phyloP scores from a whole-genome alignment of 108 stramenopile genomes.

The Cylindrotheca fusiformis region DNA sequence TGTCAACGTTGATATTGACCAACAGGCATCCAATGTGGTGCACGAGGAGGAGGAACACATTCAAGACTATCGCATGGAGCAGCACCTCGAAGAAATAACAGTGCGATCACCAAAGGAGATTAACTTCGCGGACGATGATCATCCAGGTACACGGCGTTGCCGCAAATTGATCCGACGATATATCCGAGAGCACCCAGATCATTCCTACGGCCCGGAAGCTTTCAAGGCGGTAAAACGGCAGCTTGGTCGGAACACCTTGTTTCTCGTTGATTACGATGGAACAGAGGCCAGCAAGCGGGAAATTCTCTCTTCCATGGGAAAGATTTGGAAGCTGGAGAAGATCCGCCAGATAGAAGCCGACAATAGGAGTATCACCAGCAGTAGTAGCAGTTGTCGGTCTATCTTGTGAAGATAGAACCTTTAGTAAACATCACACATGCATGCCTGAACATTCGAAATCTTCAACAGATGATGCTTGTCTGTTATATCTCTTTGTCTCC shows the following conservation, averaged over 20 bases:
- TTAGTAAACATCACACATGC: too few species aligned
- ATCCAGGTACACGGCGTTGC: not conserved
- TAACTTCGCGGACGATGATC: conserved; percentile 2
- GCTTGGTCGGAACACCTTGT: conserved; percentile 1
- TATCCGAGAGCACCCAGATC: conserved; percentile 1
- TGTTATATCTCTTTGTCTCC: too few species aligned
- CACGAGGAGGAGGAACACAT: not conserved
- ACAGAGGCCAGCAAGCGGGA: conserved; percentile 3
- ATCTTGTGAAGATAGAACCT: too few species aligned
- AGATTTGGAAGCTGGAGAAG: conserved; percentile 5
- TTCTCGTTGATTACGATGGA: not conserved
- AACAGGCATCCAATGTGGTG: not conserved
- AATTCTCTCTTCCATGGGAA: not conserved
- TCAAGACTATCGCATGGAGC: too few species aligned
- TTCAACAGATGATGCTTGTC: too few species aligned
- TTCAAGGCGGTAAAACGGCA: not conserved
- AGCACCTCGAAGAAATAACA: not conserved
- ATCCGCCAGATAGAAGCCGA: too few species aligned
- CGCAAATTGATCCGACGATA: not conserved
- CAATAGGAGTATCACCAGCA: too few species aligned
- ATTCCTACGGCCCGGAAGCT: conserved; percentile 1
- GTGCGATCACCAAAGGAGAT: not conserved
- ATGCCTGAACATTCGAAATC: too few species aligned
- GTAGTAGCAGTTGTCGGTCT: too few species aligned
- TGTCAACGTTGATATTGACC: conserved; percentile 1